A percentile compares a stretch with the other conserved stretches of the same genome.
These are phyloP conservation scores for Penicillium mononematosum DNA, from an alignment of 495 filamentous ascomycete genomes.

Conservation along the genomic window DNA sequence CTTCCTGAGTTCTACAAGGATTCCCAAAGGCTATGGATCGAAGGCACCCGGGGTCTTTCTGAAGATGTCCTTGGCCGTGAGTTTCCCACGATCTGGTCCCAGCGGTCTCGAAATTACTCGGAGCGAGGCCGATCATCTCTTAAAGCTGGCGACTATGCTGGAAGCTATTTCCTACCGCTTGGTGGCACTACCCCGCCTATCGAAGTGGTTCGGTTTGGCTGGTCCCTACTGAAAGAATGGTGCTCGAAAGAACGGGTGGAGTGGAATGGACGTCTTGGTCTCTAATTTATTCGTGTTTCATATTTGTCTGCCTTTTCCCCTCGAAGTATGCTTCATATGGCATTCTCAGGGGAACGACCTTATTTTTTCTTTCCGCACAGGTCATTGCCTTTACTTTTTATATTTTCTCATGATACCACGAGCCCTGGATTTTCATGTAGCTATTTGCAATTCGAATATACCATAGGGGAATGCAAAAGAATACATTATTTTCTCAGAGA, in stretches of 20 bases:
- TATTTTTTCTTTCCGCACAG: constrained; percentile 2
- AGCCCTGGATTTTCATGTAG: constrained; percentile 29
- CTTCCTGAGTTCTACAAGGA: constrained; percentile 43
- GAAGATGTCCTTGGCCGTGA: constrained; percentile 42
- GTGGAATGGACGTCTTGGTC: constrained; percentile 38
- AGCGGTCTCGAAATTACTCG: constrained; percentile 35
- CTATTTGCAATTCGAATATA: constrained; percentile 26
- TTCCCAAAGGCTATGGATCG: constrained; percentile 46
- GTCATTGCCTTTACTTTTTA: constrained; percentile 6
- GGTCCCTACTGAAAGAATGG: constrained; percentile 47
- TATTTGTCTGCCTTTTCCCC: not conserved
- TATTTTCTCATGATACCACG: constrained; percentile 41
- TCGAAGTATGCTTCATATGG: not conserved
- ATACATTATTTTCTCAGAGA: not conserved
- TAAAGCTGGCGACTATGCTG: constrained; percentile 42
- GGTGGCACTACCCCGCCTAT: constrained; percentile 41
- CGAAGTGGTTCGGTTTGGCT: constrained; percentile 49
- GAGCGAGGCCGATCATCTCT: constrained; percentile 38
- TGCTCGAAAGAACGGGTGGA: constrained; percentile 43
- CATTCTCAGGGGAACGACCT: not conserved
- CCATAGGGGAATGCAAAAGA: constrained; percentile 19
- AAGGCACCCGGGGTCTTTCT: constrained; percentile 44
- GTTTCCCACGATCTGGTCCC: constrained; percentile 50
- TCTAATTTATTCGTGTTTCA: constrained; percentile 19
- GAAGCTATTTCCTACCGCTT: constrained; percentile 45